Evolutionary conservation across 2,329 filamentous ascomycete species (phyloP), one percentile per base, ranked within the genome.

Genomic region (Elsinoe australis): DNA sequence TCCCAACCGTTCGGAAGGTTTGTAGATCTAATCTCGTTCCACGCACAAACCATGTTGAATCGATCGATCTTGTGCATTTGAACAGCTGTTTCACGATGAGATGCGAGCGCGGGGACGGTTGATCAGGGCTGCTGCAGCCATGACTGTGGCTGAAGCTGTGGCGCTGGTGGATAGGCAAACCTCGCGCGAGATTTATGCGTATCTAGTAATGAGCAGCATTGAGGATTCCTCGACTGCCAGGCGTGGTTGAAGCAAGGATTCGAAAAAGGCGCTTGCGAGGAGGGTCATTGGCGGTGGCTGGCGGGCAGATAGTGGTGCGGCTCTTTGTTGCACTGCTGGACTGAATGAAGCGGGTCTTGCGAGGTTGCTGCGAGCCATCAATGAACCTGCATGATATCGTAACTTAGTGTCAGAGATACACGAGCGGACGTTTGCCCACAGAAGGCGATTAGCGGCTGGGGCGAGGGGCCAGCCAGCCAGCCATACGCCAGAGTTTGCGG

Each of bases 1-100:
- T 44, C 24, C 39, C 39, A 44, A 32, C 39, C 28, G 24, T 29
- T 26, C 28, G 39, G 39, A 44, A 31, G 21, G 12, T 18, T 29
- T 18, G 39, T 17, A 29, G 12, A 18, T 19, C 39, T 3, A 17
- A 18, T 44, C 24, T 21, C 6, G 4, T 21, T 12, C 7, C 9
- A 29, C 26, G 39, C 39, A 32, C 39, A 44, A 17, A 17, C 39
- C 39, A 44, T 3, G 5, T 9, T 14, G 24, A 15, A 44, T 44
- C 39, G 39, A 19, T 18, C 39, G 39, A 44, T 44, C 39, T 44
- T 21, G 26, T 44, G 39, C 39, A 32, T 44, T 2, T 32, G 39
- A 17, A 8, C 10, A 26, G 19, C 21, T 17, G 21, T 41, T 41
- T 15, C 22, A 22, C n/a, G 36, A 26, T 15, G 28, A 22, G 19